phyloP scores from a whole-genome alignment of 768 basidiomycete species.

The Lyophyllum semitale region DNA sequence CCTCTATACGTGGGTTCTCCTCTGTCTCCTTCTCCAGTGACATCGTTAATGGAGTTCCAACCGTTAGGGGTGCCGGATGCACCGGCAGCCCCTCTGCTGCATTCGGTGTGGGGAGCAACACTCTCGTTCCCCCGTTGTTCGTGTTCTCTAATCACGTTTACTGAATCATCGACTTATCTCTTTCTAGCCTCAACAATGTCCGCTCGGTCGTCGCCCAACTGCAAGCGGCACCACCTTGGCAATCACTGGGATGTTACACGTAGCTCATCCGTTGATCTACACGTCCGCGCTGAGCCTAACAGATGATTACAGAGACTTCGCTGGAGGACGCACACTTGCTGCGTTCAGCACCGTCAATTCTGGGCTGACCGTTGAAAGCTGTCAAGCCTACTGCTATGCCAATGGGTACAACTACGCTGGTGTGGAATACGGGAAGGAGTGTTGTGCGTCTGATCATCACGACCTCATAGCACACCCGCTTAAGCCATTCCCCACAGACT shows the following conservation, averaged over 20 bases:
- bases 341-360: background rate
- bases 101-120: background rate
- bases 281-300: background rate
- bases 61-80: background rate
- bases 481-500: background rate
- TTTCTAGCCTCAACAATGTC: background rate
- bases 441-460: background rate
- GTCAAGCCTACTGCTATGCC: background rate
- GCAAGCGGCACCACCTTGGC: background rate
- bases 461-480: background rate
- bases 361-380: background rate
- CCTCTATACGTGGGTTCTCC: background rate
- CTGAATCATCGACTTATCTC: background rate
- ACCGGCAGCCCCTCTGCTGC: background rate
- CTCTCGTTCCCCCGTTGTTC: background rate
- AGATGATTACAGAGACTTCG: background rate
- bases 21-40: too few relatives aligned
- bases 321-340: conserved; percentile 1
- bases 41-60: background rate
- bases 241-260: conserved; percentile 1
- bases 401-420: conserved; percentile 2
- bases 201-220: background rate
- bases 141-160: background rate
- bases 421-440: conserved; percentile 1
- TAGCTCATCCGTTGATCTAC: background rate